These are phyloP conservation scores for Penicillium sp. DNA, from an alignment of 2,329 filamentous ascomycete species.

Conservation along the genomic window DNA sequence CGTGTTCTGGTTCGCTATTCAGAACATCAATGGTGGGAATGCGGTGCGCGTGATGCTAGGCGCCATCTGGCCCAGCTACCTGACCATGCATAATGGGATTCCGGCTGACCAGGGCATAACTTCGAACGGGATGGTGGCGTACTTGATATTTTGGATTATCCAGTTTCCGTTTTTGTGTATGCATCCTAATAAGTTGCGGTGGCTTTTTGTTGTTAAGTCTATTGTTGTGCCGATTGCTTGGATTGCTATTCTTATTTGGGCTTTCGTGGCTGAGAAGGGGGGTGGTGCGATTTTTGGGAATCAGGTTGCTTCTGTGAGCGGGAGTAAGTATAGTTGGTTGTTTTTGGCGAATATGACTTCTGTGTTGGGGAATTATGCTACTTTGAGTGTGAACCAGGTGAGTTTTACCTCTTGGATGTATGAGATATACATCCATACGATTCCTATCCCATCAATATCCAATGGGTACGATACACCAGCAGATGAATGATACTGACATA, in stretches of 20 bases:
- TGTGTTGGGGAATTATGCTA: slow-evolving; percentile 53
- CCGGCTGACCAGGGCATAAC: slow-evolving; percentile 46
- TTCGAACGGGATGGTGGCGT: slow-evolving; percentile 47
- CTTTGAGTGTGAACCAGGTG: slow-evolving; percentile 52
- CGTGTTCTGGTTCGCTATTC: slow-evolving; percentile 65
- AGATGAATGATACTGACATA: neutral
- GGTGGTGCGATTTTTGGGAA: slow-evolving; percentile 49
- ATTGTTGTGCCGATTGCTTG: slow-evolving; percentile 58
- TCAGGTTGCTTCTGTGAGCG: slow-evolving; percentile 47
- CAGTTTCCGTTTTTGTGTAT: slow-evolving; percentile 48
- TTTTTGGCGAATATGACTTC: slow-evolving; percentile 53
- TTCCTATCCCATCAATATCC: no score
- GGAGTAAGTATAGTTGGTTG: slow-evolving; percentile 54
- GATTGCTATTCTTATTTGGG: slow-evolving; percentile 64
- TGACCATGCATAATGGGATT: slow-evolving; percentile 38
- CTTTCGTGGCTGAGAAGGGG: slow-evolving; percentile 54
- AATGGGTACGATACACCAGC: no score
- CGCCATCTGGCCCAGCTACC: slow-evolving; percentile 51
- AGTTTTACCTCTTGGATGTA: neutral
- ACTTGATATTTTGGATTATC: slow-evolving; percentile 46
- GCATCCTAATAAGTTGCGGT: slow-evolving; percentile 42
- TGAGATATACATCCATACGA: neutral
- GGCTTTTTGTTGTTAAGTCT: slow-evolving; percentile 39
- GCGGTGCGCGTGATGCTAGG: slow-evolving; percentile 53
- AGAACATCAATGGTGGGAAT: slow-evolving; percentile 63